A percentile compares a stretch with the other conserved stretches of the same genome.
These are phyloP conservation scores for Diplosphaera chodatii DNA, from an alignment of 139 green algal species.

Conservation along the genomic window DNA sequence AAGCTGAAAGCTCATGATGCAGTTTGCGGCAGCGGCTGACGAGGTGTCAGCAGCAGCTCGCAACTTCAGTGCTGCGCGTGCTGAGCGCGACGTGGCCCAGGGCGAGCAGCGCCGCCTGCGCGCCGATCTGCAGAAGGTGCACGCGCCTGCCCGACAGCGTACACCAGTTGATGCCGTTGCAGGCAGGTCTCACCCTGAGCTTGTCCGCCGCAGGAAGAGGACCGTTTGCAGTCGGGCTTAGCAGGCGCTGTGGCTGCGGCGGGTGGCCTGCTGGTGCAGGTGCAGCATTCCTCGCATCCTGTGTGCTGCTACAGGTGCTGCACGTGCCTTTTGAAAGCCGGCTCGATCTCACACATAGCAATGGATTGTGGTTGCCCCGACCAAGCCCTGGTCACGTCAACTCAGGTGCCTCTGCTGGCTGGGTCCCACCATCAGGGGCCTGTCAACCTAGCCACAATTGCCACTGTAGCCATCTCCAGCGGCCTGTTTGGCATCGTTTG, in stretches of 20 bases:
- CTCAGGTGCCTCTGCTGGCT: neutral
- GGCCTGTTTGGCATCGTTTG: neutral
- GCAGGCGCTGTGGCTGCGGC: neutral
- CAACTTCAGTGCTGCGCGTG: neutral
- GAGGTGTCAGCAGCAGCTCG: neutral
- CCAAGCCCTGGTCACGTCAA: too few relatives aligned
- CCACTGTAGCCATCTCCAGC: neutral
- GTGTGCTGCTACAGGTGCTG: too few relatives aligned
- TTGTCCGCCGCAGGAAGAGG: neutral
- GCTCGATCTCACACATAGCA: too few relatives aligned
- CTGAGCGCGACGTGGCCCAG: neutral
- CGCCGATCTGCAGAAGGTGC: neutral
- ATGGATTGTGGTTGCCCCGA: too few relatives aligned
- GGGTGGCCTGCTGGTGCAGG: neutral
- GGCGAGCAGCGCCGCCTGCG: neutral
- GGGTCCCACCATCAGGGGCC: neutral
- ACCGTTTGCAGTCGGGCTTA: neutral
- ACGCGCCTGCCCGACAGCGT: too few relatives aligned
- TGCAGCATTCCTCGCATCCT: too few relatives aligned
- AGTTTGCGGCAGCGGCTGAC: neutral
- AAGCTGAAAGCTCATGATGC: too few relatives aligned
- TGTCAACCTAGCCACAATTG: neutral
- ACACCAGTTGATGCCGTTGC: too few relatives aligned
- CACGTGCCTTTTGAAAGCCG: too few relatives aligned
- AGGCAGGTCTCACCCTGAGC: too few relatives aligned